Base-by-base conservation (phyloP, 371 early-diverging fungal species). In the Lichtheimia ramosa region DNA sequence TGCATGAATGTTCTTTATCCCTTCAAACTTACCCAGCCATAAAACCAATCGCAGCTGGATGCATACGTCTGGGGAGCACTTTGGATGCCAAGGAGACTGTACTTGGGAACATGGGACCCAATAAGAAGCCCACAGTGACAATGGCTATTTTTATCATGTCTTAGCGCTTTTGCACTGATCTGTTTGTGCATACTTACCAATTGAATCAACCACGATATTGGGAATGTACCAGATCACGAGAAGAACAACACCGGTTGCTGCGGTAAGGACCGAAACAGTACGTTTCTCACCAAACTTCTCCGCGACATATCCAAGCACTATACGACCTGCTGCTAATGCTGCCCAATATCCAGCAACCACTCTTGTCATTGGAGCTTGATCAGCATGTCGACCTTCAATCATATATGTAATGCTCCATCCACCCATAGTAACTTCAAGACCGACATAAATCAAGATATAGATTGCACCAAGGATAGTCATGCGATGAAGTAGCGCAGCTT, bases 301-400 rank as follows among this genome's bases (percentile, higher is more conserved):
- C 5, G 68, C 57, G 7, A 73, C 34, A n/a, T 61, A 70, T 2
- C 74, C 74, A 18, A 73, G 58, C 13, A 70, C 51, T 8, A 73
- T 42, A 16, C 74, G 65, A 15, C 74, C 74, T 13, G 60, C 63
- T 16, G 68, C 66, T 4, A 73, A 56, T 10, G 65, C 68, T 14
- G 62, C 70, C 74, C 74, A 73, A 51, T 73, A 73, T 23, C 74
- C 74, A 18, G 74, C 64, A 43, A 65, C 61, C 2, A 70, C 70
- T 28, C 63, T 62, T 23, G 59, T 63, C 66, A 73, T 70, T 1
- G 50, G 51, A 23, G 63, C 54, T 3, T 27, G 28, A 40, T 70
- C 59, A 34, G 68, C 74, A 18, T 63, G 48, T 7, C 70, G 65
- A 20, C 62, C 68, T 34, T 62, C 61, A 1, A 58, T 60, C 13